Base-by-base conservation (phyloP, 345 rosid species). In the Excoecaria agallocha region DNA sequence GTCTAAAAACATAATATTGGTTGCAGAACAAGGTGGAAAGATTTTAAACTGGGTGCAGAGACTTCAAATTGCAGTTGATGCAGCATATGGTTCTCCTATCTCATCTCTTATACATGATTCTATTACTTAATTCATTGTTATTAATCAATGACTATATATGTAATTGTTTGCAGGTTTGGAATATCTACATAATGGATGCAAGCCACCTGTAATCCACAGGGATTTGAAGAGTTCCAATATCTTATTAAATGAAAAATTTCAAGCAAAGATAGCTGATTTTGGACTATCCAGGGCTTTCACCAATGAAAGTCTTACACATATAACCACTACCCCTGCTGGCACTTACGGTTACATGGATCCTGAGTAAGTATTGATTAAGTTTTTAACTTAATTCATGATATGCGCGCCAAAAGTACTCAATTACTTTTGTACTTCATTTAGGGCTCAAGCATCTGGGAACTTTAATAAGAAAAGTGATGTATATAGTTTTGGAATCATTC, bases 151-250 rank as follows among this genome's bases (percentile, higher is more conserved):
- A 19, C 65, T 60, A 30, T 6, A 3, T 35, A 43, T 43, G 55
- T 30, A 30, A 30, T 30, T 30, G 30, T 30, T 30, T 30, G 30
- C 69, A 73, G 76, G 76, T 1, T 22, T 73, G 37, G 76, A 73
- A 19, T 73, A 73, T 11, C 8, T 63, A 11, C 69, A 73, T 20
- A 9, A 19, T 50, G 76, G 76, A 7, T 63, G 76, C 76, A 63
- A 45, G 20, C 76, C 76, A 4, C 52, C 76, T 7, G 64, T 73
- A 63, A 20, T 73, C 3, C 76, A 73, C 12, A 73, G 76, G 35
- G 76, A 73, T 38, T n/a, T 73, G 5, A 73, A 73, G 56, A 73
- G 20, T 25, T 3, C 76, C 6, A 73, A 73, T 61, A 73, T 73
- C 9, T 52, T 73, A 16, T 22, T 73, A 17, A 48, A 50, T 46